Evolutionary conservation across 2,329 filamentous ascomycete genomes (phyloP).

Genomic region (Aspergillus piperis): DNA sequence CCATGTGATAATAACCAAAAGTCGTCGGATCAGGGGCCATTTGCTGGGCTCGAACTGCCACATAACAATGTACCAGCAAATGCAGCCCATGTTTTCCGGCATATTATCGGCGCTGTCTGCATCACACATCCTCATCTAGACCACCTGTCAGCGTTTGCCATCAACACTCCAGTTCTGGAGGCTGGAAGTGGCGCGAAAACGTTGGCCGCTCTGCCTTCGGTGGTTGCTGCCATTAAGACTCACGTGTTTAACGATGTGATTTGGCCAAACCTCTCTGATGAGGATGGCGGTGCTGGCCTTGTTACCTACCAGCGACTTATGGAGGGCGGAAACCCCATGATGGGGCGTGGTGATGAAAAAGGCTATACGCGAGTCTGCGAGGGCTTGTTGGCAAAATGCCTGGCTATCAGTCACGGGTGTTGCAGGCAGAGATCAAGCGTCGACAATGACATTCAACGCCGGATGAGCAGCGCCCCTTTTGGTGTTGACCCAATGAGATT

Average conservation of each 20-base stretch:
- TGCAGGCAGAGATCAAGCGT: slow-evolving; percentile 70
- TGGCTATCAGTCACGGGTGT: slow-evolving; percentile 84
- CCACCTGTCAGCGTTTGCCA: slow-evolving; percentile 85
- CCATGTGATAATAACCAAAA: slow-evolving; percentile 31
- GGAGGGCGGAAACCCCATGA: slow-evolving; percentile 81
- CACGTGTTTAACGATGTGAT: slow-evolving; percentile 98
- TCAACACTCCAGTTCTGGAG: slow-evolving; percentile 87
- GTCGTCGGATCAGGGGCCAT: slow-evolving; percentile 62
- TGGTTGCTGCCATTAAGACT: slow-evolving; percentile 86
- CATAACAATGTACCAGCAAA: slow-evolving; percentile 70
- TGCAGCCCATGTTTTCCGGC: slow-evolving; percentile 74
- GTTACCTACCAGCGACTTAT: slow-evolving; percentile 86
- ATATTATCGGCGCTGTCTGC: slow-evolving; percentile 82
- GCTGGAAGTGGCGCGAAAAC: slow-evolving; percentile 77
- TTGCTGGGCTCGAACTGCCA: slow-evolving; percentile 74
- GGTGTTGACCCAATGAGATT: slow-evolving; percentile 52
- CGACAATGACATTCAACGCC: slow-evolving; percentile 56
- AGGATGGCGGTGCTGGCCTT: slow-evolving; percentile 90
- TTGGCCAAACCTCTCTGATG: slow-evolving; percentile 95
- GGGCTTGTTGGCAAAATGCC: slow-evolving; percentile 83
- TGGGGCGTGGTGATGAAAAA: slow-evolving; percentile 75
- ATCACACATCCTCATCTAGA: slow-evolving; percentile 98
- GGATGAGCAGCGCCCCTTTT: slow-evolving; percentile 51
- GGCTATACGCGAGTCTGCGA: slow-evolving; percentile 89
- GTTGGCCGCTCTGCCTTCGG: slow-evolving; percentile 80